phyloP scores from a whole-genome alignment of 2,329 filamentous ascomycete genomes.

The Cercospora sp. region DNA sequence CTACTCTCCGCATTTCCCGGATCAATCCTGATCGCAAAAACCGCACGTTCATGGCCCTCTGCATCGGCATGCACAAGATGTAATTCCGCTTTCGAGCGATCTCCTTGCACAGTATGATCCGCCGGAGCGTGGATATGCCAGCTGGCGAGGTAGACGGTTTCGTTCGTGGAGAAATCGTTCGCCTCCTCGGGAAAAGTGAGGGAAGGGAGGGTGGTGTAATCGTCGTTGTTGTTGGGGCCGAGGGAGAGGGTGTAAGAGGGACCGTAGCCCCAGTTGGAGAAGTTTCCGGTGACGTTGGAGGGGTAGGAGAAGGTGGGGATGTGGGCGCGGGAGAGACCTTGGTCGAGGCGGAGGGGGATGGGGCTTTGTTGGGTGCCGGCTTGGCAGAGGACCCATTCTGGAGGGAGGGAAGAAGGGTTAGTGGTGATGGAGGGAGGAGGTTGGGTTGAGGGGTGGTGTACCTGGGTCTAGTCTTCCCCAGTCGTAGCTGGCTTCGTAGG shows the following conservation, averaged over 20 bases:
- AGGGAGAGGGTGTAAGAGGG: not conserved
- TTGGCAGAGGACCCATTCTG: slow-evolving; percentile 51
- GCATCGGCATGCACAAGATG: not conserved
- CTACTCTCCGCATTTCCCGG: not conserved
- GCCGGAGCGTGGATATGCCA: not conserved
- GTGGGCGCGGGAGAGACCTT: slow-evolving; percentile 47
- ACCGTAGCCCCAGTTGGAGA: not conserved
- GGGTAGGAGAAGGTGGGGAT: slow-evolving; percentile 48
- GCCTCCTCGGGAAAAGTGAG: not conserved
- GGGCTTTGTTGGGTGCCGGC: slow-evolving; percentile 55
- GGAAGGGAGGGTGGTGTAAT: not conserved
- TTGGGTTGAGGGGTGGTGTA: not conserved
- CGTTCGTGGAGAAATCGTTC: not conserved
- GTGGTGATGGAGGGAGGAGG: not conserved
- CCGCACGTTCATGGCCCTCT: not conserved
- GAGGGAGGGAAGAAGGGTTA: not conserved
- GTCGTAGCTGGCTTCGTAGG: slow-evolving; percentile 27
- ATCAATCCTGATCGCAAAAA: not conserved
- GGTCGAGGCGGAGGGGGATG: slow-evolving; percentile 46
- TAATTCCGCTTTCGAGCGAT: not conserved
- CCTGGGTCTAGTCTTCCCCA: slow-evolving; percentile 28
- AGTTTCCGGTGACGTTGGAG: not conserved
- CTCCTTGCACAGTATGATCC: not conserved
- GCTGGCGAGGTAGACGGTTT: not conserved
- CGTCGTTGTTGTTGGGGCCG: not conserved